Evolutionary conservation across 257 asterid genomes (phyloP), one percentile per base, ranked within the genome.

Genomic region (Solanum chaucha): DNA sequence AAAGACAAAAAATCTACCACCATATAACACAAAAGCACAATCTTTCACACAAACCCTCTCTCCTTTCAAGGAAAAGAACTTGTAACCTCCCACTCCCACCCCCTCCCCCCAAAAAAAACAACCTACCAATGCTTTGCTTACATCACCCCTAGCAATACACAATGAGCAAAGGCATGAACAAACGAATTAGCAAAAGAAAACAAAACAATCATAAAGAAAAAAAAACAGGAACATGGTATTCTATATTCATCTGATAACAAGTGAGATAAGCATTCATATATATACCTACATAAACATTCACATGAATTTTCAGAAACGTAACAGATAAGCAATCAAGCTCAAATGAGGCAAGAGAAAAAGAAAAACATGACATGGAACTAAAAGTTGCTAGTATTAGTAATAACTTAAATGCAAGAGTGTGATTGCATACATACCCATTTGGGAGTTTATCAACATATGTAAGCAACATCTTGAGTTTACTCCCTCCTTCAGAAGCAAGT

Each of bases 401-500:
- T 6, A 59, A 36, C 64, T 41, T 65, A 8, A 84, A 65, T 12
- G 87, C 26, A 71, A 65, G 20, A 24, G 87, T 71, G 32, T 35
- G 35, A 58, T 58, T 58, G 26, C 67, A 58, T 34, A 10, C 24
- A 15, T 96, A 96, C 99, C 99, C 99, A 81, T 93, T 90, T 19
- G 99, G 99, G 41, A 96, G 97, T 64, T 93, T 90, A 70, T 93
- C 90, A 41, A 96, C 93, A 88, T 88, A 92, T n/a, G 98, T 96
- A 85, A 96, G 94, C 85, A 96, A 92, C 99, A 96, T 96, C 91
- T 93, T 96, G 68, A 96, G 99, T 92, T 96, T 96, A 32, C 97
- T 93, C 48, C 99, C 99, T 64, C 98, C 98, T 89, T 95, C 98
- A 12, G 98, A 95, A 32, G 98, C 99, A 40, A 96, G 91, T 5